phyloP scores from a whole-genome alignment of 148 eudicot species.

The Persicaria tinctoria region DNA sequence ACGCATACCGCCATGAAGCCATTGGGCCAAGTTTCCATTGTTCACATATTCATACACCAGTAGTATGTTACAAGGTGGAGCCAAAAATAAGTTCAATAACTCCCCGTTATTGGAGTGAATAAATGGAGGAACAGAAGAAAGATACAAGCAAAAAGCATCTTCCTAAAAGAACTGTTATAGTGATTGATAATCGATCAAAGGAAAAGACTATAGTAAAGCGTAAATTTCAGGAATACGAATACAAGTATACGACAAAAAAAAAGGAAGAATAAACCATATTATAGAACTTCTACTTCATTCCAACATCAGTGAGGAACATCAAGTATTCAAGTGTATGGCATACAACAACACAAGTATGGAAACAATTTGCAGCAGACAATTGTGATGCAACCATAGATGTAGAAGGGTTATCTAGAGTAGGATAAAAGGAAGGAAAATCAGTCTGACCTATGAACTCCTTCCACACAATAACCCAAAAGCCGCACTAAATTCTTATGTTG shows the following conservation, averaged over 20 bases:
- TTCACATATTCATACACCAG: constrained; percentile 87
- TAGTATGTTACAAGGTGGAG: constrained; percentile 30
- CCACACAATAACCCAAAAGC: constrained; percentile 77
- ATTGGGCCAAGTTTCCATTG: constrained; percentile 89
- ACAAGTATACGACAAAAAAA: too few species aligned
- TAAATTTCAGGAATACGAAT: background rate
- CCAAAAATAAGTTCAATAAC: background rate
- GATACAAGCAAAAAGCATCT: background rate
- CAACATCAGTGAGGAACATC: background rate
- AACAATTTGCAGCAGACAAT: background rate
- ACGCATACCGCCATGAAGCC: constrained; percentile 93
- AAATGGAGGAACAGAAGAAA: background rate
- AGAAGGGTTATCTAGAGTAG: background rate
- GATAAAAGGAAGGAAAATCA: background rate
- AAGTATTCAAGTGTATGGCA: background rate
- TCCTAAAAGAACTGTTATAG: background rate
- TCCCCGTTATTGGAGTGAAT: background rate
- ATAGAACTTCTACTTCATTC: background rate
- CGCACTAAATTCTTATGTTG: constrained; percentile 82
- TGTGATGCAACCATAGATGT: background rate
- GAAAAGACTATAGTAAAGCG: background rate
- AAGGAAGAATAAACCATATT: background rate
- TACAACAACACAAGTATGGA: background rate
- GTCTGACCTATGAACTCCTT: constrained; percentile 79
- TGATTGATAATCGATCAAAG: background rate